Evolutionary conservation across 1,284 basidiomycete species (phyloP), one percentile per base, ranked within the genome.

Genomic region (Tremellales sp.): DNA sequence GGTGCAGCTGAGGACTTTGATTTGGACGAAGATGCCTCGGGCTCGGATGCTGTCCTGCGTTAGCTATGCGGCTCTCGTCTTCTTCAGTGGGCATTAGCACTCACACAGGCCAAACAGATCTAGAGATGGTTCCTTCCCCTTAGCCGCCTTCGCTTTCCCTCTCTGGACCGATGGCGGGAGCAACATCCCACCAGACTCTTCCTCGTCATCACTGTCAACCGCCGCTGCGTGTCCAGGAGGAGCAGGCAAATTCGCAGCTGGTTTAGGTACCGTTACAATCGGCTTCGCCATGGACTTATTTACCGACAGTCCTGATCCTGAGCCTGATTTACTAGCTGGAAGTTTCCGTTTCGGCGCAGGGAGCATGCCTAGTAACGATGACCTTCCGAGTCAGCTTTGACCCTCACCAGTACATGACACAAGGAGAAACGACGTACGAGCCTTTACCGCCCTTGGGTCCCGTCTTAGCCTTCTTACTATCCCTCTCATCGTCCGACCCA

Each of bases 261-360:
- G 36, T 37, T 26, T 33, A 25, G 33, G 33, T 36, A 45, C 35
- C 13, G 49, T 27, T 5, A 26, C 25, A 15, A 19, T 25, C 1
- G 48, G 43, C 12, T 45, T 49, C 2, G 61, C 62, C 65, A 63
- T 65, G 5, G 60, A 52, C 47, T 57, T 63, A 55, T 65, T 69
- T 11, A 68, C 59, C 1, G 47, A 29, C 25, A 66, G n/a, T n/a
- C n/a, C n/a, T n/a, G n/a, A n/a, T n/a, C n/a, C n/a, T n/a, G n/a
- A 48, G 37, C 51, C 42, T 3, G 55, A 36, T 4, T 43, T 23
- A 27, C 45, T 46, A 2, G 51, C 24, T 1, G 68, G 63, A 6
- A 69, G 46, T 51, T 71, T 69, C 22, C 72, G 57, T 51, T 75
- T 75, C 2, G 73, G 73, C 40, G 72, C 56, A 0, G 73, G 73